phyloP scores from a whole-genome alignment of 345 rosid species.

The Fremontodendron californicum region DNA sequence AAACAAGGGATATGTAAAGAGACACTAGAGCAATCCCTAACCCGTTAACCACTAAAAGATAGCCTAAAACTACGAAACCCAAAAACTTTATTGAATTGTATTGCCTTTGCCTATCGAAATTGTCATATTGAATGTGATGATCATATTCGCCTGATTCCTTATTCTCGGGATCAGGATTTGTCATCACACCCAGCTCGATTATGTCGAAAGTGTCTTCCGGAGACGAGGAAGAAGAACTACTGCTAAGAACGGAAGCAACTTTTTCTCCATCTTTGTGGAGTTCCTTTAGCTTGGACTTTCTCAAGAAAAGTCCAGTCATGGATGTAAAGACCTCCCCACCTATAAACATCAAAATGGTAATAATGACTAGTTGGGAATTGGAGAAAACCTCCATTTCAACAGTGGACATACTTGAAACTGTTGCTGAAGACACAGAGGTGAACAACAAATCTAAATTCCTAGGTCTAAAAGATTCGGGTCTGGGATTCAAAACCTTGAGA shows the following conservation, averaged over 20 bases:
- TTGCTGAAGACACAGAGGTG: conserved; percentile 63
- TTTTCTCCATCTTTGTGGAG: not conserved
- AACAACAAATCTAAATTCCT: conserved; percentile 53
- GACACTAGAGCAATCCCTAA: conserved; percentile 15
- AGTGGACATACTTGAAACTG: conserved; percentile 70
- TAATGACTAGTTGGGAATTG: conserved; percentile 47
- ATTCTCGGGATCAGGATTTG: too few relatives aligned
- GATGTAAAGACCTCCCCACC: conserved; percentile 75
- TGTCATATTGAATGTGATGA: not conserved
- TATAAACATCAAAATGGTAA: conserved; percentile 48
- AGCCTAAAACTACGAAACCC: conserved; percentile 40
- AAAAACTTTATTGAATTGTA: conserved; percentile 8
- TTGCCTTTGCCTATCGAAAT: not conserved
- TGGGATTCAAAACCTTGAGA: conserved; percentile 37
- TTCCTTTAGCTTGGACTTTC: not conserved
- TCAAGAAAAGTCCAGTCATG: conserved; percentile 29
- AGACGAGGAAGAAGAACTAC: too few relatives aligned
- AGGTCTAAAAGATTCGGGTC: conserved; percentile 29
- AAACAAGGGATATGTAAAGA: conserved; percentile 28
- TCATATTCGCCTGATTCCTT: too few relatives aligned
- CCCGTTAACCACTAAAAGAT: conserved; percentile 17
- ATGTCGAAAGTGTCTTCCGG: too few relatives aligned
- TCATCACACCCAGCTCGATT: too few relatives aligned
- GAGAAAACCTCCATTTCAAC: conserved; percentile 86
- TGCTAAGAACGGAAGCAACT: not conserved